Evolutionary conservation across 1,139 yeast species (phyloP), one percentile per base, ranked within the genome.

Genomic region (Candida buenavistaensis): DNA sequence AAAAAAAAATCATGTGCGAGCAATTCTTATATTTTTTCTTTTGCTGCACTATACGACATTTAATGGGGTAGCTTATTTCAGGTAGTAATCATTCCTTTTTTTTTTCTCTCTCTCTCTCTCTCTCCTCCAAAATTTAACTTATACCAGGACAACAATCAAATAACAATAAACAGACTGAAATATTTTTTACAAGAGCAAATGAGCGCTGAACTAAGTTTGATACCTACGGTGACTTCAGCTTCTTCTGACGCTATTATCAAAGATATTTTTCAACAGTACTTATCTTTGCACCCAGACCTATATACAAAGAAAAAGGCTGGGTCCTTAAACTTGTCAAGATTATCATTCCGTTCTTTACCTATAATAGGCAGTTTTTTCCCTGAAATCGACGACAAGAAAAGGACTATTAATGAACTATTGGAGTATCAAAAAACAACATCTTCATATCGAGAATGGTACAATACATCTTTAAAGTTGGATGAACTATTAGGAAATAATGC

Each of bases 391-490:
- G 64, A 57, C 13, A 63, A 61, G 34, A 50, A 56, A 21, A 41
- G 39, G 23, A 40, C 47, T 13, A 56, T 67, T 7, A 50, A 55
- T 19, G 36, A 38, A 25, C 57, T 82, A 6, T 45, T 72, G 14
- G 64, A 64, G 10, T 72, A 73, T 41, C 85, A 79, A 56, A 71
- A 69, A 36, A 68, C 76, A 5, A 83, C 89, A 1, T 68, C 75
- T 4, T 76, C 84, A 1, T 90, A 86, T 53, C 62, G 66, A 8
- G 78, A 78, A 33, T 92, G 97, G 97, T 65, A 74, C 26, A 73
- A 70, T 1, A 72, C 79, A 0, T 80, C 94, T 6, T 54, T 70
- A 16, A 57, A 75, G 41, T 63, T 90, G 17, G 98, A 92, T 53
- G 68, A 68, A 31, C 51, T 84, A 10, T 67, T 80, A 36, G 80